Evolutionary conservation across 345 rosid species (phyloP), one percentile per base, ranked within the genome.

Genomic region (Hirschfeldia incana): DNA sequence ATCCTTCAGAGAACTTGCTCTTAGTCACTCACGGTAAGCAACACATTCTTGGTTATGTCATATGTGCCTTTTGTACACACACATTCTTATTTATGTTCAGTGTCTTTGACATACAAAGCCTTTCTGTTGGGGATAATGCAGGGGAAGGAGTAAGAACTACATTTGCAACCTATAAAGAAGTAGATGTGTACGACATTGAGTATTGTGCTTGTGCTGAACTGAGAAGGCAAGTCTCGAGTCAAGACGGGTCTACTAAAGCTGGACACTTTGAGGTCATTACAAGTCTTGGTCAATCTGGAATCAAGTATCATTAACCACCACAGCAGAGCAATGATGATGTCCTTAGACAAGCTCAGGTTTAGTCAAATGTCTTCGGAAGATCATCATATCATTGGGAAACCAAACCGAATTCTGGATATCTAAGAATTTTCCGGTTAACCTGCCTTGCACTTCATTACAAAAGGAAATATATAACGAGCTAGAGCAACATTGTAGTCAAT

Each of bases 111-210:
- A 21, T 21, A 1, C 21, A 21, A 21, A 21, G 1, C 21, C 21
- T 21, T 21, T 21, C 21, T 21, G 21, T 21, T 51, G 17, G 6
- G 8, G 8, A 51, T n/a, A n/a, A 51, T 78, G 78, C 85, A 94
- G 97, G 97, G 69, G 97, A 94, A 86, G 97, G 90, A 67, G 97
- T 91, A 28, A 91, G 94, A 30, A 86, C 88, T 70, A 85, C 97
- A 1, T 89, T 91, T 49, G 85, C 88, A 21, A 87, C 86, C 67
- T 65, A 81, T 80, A 81, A 84, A 76, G 87, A 76, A 2, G 66
- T 61, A 0, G 79, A 72, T 5, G 97, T 92, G 2, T 71, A 77
- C 39, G 89, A 85, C n/a, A 94, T 89, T 49, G 90, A 86, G 4
- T 94, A 88, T 17, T 94, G 98, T 85, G 97, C 87, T 28, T 90